These are phyloP conservation scores for Botrytis cinerea DNA, from an alignment of 2,329 filamentous ascomycete species.

Conservation along the genomic window DNA sequence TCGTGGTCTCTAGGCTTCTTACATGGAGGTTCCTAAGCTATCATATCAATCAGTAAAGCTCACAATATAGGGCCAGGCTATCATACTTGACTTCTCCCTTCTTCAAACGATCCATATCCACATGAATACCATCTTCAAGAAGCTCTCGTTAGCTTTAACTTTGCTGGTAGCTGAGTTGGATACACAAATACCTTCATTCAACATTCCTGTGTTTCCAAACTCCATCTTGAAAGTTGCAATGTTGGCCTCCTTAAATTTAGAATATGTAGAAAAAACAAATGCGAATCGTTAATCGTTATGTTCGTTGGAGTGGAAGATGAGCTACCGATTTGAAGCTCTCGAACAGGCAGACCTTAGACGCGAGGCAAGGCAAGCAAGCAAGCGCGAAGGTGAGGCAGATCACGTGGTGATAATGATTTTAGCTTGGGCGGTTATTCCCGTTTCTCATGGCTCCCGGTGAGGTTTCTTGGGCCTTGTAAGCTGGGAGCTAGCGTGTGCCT, in stretches of 20 bases:
- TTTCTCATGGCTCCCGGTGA: background rate
- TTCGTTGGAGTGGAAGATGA: slow-evolving; percentile 20
- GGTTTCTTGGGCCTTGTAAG: background rate
- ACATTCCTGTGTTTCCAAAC: slow-evolving; percentile 61
- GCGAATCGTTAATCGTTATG: slow-evolving; percentile 20
- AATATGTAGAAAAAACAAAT: slow-evolving; percentile 36
- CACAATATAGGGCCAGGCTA: slow-evolving; percentile 7
- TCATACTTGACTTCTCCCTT: slow-evolving; percentile 97
- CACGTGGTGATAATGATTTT: slow-evolving; percentile 20
- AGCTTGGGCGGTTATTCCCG: slow-evolving; percentile 15
- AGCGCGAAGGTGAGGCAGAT: slow-evolving; percentile 11
- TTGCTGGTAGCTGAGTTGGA: slow-evolving; percentile 27
- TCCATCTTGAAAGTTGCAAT: slow-evolving; percentile 52
- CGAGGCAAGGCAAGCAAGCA: slow-evolving; percentile 29
- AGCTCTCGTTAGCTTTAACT: slow-evolving; percentile 38
- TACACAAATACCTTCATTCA: slow-evolving; percentile 60
- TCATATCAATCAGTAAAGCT: slow-evolving; percentile 19
- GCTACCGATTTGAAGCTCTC: slow-evolving; percentile 28
- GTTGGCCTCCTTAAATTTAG: slow-evolving; percentile 19
- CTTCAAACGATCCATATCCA: slow-evolving; percentile 99
- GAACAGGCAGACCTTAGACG: slow-evolving; percentile 34
- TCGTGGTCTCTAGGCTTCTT: slow-evolving; percentile 44
- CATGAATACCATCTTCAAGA: slow-evolving; percentile 87
- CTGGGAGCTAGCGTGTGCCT: background rate
- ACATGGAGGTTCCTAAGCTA: slow-evolving; percentile 97